Conservation (phyloP, 495 filamentous ascomycete species). For the Penicillium odoratum region DNA sequence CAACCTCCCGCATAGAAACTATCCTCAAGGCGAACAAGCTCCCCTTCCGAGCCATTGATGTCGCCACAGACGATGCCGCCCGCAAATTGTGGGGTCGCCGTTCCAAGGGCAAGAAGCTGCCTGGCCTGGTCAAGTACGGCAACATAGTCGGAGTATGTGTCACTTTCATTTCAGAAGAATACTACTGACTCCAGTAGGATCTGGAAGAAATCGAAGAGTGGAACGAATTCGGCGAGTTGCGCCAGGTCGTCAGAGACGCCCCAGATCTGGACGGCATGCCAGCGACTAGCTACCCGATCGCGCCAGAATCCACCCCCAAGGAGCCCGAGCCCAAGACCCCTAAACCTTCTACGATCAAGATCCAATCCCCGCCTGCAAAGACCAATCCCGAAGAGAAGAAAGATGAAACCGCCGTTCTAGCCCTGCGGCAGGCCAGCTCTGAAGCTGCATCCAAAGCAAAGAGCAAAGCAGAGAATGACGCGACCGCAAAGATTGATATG, state of each 20-base stretch:
- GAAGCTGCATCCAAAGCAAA: slow-evolving; percentile 68
- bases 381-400: slow-evolving; percentile 32
- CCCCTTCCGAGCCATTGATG: slow-evolving; percentile 87
- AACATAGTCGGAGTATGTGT: slow-evolving; percentile 78
- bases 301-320: slow-evolving; percentile 37
- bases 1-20: slow-evolving; percentile 91
- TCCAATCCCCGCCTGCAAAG: slow-evolving; percentile 43
- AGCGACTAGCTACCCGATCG: slow-evolving; percentile 48
- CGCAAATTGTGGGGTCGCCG: slow-evolving; percentile 87
- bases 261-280: slow-evolving; percentile 38
- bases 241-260: slow-evolving; percentile 66
- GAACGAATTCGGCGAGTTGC: slow-evolving; percentile 97
- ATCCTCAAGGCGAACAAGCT: slow-evolving; percentile 95
- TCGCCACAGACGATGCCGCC: slow-evolving; percentile 89
- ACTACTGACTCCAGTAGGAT: slow-evolving; percentile 57
- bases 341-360: slow-evolving; percentile 44
- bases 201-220: slow-evolving; percentile 94
- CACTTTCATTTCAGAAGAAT: background rate
- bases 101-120: slow-evolving; percentile 77
- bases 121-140: slow-evolving; percentile 85
- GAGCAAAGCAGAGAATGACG: slow-evolving; percentile 27
- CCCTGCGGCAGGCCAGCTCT: slow-evolving; percentile 64
- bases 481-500: slow-evolving; percentile 13
- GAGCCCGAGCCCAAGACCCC: slow-evolving; percentile 33
- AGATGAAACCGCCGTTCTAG: slow-evolving; percentile 46